These are phyloP conservation scores for Triangularia setosa DNA, from an alignment of 2,329 filamentous ascomycete genomes.

Conservation along the genomic window DNA sequence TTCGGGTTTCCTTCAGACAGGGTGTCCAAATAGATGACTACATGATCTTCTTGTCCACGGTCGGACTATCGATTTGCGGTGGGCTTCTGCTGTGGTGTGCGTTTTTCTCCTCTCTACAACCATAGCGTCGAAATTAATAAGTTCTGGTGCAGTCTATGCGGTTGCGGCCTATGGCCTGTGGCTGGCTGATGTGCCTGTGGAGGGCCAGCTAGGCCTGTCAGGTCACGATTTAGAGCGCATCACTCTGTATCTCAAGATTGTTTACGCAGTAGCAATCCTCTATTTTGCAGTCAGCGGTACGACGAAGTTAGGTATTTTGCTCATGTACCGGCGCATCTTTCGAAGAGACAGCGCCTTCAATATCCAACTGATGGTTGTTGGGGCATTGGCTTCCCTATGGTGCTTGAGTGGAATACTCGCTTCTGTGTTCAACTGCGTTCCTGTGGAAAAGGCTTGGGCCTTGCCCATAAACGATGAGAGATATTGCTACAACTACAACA, in stretches of 20 bases:
- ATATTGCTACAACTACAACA: slow-evolving; percentile 29
- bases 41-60: slow-evolving; percentile 1
- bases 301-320: slow-evolving; percentile 32
- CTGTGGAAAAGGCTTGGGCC: slow-evolving; percentile 23
- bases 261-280: slow-evolving; percentile 27
- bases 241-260: slow-evolving; percentile 9
- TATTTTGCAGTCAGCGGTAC: slow-evolving; percentile 30
- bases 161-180: slow-evolving; percentile 3
- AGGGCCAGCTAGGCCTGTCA: neutral
- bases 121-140: slow-evolving; percentile 1
- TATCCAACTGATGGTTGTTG: slow-evolving; percentile 20
- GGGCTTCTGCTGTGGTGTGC: slow-evolving; percentile 10
- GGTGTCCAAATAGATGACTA: slow-evolving; percentile 3
- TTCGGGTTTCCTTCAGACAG: slow-evolving; percentile 3
- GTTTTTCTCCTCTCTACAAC: neutral
- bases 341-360: slow-evolving; percentile 25
- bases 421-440: slow-evolving; percentile 25
- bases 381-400: slow-evolving; percentile 21
- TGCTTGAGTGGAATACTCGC: slow-evolving; percentile 26
- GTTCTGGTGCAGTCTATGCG: slow-evolving; percentile 12
- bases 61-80: neutral
- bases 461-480: slow-evolving; percentile 18
- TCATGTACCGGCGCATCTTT: slow-evolving; percentile 33
- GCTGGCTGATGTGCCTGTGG: neutral
- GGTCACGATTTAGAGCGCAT: neutral